Conservation (phyloP, 805 yeast genomes). For the Metschnikowia hibisci region DNA sequence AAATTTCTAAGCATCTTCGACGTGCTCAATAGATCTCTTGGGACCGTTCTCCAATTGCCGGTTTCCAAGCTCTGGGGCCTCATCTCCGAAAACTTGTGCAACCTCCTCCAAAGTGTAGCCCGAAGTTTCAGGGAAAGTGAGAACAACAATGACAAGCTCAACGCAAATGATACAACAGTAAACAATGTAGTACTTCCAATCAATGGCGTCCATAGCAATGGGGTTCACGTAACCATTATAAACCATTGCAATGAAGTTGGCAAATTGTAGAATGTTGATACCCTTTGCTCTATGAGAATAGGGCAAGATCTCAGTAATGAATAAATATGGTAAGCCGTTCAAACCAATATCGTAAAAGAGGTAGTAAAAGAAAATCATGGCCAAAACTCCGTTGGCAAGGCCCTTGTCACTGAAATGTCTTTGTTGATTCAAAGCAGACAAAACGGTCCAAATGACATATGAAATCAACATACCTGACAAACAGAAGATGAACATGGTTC, state of each 20-base stretch:
- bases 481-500: conserved; percentile 34
- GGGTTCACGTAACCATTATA: conserved; percentile 25
- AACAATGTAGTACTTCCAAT: conserved; percentile 44
- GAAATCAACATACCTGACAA: conserved; percentile 33
- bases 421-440: conserved; percentile 44
- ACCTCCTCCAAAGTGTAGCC: conserved; percentile 44
- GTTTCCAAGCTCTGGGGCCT: conserved; percentile 12
- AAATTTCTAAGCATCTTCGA: conserved; percentile 9
- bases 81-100: conserved; percentile 39
- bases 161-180: conserved; percentile 29
- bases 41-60: conserved; percentile 4
- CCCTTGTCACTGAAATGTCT: conserved; percentile 37
- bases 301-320: conserved; percentile 42
- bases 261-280: conserved; percentile 26
- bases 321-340: conserved; percentile 45
- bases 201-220: conserved; percentile 38
- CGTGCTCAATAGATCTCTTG: conserved; percentile 10
- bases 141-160: conserved; percentile 26
- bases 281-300: conserved; percentile 42
- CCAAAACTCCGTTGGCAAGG: conserved; percentile 44
- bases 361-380: conserved; percentile 48
- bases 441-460: conserved; percentile 41
- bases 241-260: conserved; percentile 19
- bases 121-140: conserved; percentile 40
- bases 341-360: conserved; percentile 39